Base-by-base conservation (phyloP, 2,329 filamentous ascomycete species). In the Gnomoniopsis smithogilvyi region DNA sequence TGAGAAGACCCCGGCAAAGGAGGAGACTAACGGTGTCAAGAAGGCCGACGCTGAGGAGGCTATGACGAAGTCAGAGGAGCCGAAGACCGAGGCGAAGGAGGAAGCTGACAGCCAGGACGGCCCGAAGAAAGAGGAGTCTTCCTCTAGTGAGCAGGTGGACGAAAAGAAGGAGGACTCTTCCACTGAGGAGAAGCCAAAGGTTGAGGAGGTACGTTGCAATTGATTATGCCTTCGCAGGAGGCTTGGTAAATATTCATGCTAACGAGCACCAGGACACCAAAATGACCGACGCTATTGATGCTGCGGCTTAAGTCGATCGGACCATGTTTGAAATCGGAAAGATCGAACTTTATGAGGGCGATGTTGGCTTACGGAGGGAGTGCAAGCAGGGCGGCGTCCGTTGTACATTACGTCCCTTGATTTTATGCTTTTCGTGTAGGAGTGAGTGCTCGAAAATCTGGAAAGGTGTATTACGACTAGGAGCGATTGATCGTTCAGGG, bases 1-100 rank as follows among this genome's bases (percentile, higher is more conserved):
- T 21, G 64, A 67, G 49, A 63, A 69, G 30, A 72, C 74, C 36
- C 76, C 78, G 7, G 70, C 73, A 51, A 82, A 81, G 67, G 70
- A 71, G 59, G 68, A 38, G 17, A 65, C 67, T 3, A 71, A 70
- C 43, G 64, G 64, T 15, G 66, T 66, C 8, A 73, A 74, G 60
- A 72, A 74, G 54, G 67, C 67, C 58, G 60, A 68, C 21, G 43
- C 54, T 15, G 64, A 69, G 59, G 64, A 69, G 58, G 51, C 60
- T 51, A 73, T 77, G 48, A 65, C 68, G 58, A 66, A 68, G 60
- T 69, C 45, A 68, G 59, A 48, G 49, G 62, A 69, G 34, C 50
- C 68, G 14, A 70, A 73, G 51, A 24, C 60, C 8, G 63, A 64
- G 33, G 68, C 69, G 54, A 68, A 71, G 59, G 65, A 68, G 58